phyloP scores from a whole-genome alignment of 2,329 filamentous ascomycete species.

The Grosmannia clavigera region DNA sequence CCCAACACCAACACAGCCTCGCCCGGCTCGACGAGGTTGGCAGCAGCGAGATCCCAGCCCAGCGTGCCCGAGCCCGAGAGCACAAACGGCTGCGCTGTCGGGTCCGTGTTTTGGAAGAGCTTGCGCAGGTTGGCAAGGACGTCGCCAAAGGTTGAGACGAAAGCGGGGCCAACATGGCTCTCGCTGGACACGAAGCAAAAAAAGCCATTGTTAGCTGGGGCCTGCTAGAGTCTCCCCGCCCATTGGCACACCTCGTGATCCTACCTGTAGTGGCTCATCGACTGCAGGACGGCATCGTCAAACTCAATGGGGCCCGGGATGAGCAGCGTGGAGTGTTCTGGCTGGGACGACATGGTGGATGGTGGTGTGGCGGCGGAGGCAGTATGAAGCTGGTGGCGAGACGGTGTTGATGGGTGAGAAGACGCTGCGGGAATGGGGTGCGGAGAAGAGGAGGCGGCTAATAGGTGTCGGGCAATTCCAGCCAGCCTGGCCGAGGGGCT shows the following conservation, averaged over 20 bases:
- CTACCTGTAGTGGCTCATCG: slow-evolving; percentile 84
- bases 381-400: slow-evolving; percentile 6
- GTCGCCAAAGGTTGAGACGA: slow-evolving; percentile 85
- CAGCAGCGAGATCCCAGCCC: slow-evolving; percentile 93
- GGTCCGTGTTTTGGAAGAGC: slow-evolving; percentile 82
- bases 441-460: slow-evolving; percentile 16
- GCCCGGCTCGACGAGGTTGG: slow-evolving; percentile 79
- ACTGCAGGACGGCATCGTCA: slow-evolving; percentile 88
- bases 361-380: slow-evolving; percentile 4
- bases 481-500: slow-evolving; percentile 17
- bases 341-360: slow-evolving; percentile 47
- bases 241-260: too few species aligned
- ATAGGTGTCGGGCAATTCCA: slow-evolving; percentile 17
- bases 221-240: not conserved
- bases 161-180: slow-evolving; percentile 81
- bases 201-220: not conserved
- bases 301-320: slow-evolving; percentile 98
- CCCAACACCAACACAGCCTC: slow-evolving; percentile 89
- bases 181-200: slow-evolving; percentile 43
- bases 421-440: slow-evolving; percentile 15
- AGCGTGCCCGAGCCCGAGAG: slow-evolving; percentile 90
- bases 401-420: not conserved
- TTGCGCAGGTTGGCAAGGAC: slow-evolving; percentile 77
- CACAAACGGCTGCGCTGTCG: slow-evolving; percentile 78
- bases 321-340: slow-evolving; percentile 60